Evolutionary conservation across 2,329 filamentous ascomycete species (phyloP), one percentile per base, ranked within the genome.

Genomic region (Simplicillium aogashimaense): DNA sequence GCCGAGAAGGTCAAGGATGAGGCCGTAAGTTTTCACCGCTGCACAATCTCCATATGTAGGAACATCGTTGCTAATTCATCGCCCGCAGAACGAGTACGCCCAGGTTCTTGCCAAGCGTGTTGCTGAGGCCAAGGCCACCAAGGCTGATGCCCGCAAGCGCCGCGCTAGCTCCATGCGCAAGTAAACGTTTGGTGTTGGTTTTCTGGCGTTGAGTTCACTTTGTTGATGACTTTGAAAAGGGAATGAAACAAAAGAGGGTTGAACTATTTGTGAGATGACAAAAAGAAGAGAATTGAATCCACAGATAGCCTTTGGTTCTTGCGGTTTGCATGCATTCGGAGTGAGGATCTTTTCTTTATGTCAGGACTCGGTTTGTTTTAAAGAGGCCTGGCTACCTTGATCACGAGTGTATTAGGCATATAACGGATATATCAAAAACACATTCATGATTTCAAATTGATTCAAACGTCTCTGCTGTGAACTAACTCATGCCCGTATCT

Each of bases 1-100:
- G 74, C 89, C 63, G 92, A 98, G 78, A 85, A 89, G 72, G 81
- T 87, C 75, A 95, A 95, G 82, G 92, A 98, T 67, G 90, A 94
- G 78, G 92, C 92, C 64, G 92, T 95, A 87, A 66, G 85, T 81
- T 51, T 40, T 35, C 29, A 4, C 20, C 13, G 7, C 11, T 1
- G n/a, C n/a, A n/a, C n/a, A n/a, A n/a, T n/a, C n/a, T n/a, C n/a
- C n/a, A n/a, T n/a, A n/a, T n/a, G n/a, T n/a, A n/a, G n/a, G 40
- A 20, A 41, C 30, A 39, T n/a, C 3, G 17, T 29, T 38, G 51
- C 66, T 69, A 57, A 72, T 56, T 46, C 42, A 12, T 16, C 16
- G 40, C 31, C n/a, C 38, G 39, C 57, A 97, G 90, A 89, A 86
- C 75, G 92, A 98, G 74, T 98, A 98, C 72, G 83, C 89, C 58